Conservation (phyloP, 129 eudicot genomes). For the Logfia minima region DNA sequence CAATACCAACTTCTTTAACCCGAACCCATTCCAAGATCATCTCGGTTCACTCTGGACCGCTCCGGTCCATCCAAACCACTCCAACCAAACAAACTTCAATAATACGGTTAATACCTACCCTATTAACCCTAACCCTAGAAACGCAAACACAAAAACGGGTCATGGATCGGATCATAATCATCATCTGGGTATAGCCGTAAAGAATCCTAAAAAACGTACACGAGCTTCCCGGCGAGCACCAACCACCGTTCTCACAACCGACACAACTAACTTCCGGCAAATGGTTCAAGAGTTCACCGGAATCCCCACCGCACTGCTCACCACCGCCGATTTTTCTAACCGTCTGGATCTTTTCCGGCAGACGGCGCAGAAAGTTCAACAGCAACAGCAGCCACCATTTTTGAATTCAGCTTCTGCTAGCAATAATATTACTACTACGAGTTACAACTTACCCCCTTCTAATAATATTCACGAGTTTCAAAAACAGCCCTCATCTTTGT, state of each 20-base stretch:
- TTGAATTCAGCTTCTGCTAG: conserved; percentile 29
- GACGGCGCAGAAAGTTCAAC: conserved; percentile 50
- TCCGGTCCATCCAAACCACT: conserved; percentile 19
- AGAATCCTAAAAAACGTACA: conserved; percentile 71
- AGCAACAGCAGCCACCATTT: conserved; percentile 30
- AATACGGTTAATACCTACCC: conserved; percentile 9
- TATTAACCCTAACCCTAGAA: conserved; percentile 27
- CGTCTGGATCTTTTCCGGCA: conserved; percentile 69
- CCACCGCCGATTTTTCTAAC: conserved; percentile 51
- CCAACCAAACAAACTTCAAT: background rate
- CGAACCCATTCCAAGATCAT: conserved; percentile 36
- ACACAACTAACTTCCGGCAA: conserved; percentile 74
- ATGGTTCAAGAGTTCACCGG: conserved; percentile 98
- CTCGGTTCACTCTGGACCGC: conserved; percentile 42
- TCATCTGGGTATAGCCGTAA: conserved; percentile 28
- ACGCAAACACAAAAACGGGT: conserved; percentile 12
- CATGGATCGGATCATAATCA: conserved; percentile 17
- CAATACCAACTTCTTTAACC: conserved; percentile 35
- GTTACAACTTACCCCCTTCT: conserved; percentile 25
- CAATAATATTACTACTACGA: conserved; percentile 20
- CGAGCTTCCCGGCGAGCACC: conserved; percentile 95
- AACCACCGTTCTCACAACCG: conserved; percentile 82
- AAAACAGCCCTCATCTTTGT: conserved; percentile 34
- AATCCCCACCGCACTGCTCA: conserved; percentile 72
- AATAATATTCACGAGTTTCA: conserved; percentile 6